Base-by-base conservation (phyloP, 805 yeast genomes). In the Saturnispora halmiae region DNA sequence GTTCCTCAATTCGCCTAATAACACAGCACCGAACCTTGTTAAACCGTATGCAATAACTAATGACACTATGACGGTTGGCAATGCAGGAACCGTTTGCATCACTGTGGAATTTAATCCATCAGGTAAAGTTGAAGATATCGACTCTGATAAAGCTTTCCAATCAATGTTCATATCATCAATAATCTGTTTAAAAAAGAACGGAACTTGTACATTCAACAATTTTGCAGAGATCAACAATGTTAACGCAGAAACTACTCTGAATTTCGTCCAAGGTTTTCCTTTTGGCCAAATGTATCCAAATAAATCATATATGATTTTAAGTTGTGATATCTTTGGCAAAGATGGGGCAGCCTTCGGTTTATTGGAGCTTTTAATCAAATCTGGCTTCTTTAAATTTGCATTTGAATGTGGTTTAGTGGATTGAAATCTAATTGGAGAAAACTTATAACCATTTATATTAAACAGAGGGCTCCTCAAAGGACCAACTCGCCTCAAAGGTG, bases 151-250 rank as follows among this genome's bases (percentile, higher is more conserved):
- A 14, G 68, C 61, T 5, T 67, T 64, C 94, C 95, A 85, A 52
- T 87, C 95, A 20, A 88, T 72, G 56, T 90, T 92, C 96, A 90
- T 88, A 10, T 78, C 75, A 63, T 92, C 97, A 34, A 92, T 78
- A 38, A 86, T 90, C 24, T 75, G 70, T 51, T 83, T 92, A 71
- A 92, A 92, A 61, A 77, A 88, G 56, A 92, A 87, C 0, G 98
- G 98, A 5, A 92, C 98, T 59, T 92, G 95, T 4, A 92, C 95
- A 58, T 88, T 92, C 28, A 92, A 66, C 6, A 92, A 56, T 58
- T 92, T 92, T 15, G 96, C 82, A 0, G 78, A 77, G 4, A 92
- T 72, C 44, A 92, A 68, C 43, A 92, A 65, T 0, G 77, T 51
- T 14, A 92, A 57, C 0, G 97, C 96, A 6, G 82, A 47, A 0